Evolutionary conservation across 345 rosid genomes (phyloP), one percentile per base, ranked within the genome.

Genomic region (Clausena lansium): DNA sequence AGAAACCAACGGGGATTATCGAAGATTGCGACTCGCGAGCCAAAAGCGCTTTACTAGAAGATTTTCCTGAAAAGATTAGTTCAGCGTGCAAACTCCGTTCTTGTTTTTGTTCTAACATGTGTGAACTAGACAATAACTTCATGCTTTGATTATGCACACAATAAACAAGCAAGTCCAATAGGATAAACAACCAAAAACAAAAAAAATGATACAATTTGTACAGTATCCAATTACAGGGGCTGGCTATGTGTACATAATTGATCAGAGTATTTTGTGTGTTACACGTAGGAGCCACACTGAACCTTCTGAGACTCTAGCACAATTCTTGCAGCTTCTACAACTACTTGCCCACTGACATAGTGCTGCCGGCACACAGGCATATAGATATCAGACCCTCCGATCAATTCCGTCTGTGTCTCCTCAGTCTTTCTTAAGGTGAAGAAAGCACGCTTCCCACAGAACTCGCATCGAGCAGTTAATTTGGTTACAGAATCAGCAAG

Each of bases 341-440:
- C 91, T 25, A 78, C 90, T 78, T 91, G 94, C 70, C 98, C 98
- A 1, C 83, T 84, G 4, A 89, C 90, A 76, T 93, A 93, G 66
- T 93, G 98, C 76, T 70, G 84, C 39, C 98, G 76, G 76, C 98
- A 93, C 11, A 95, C 97, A 0, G 98, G 95, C 98, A 93, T 95
- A 83, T 93, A 93, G 4, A 91, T 81, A 68, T 95, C 91, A 2
- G 96, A 86, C 2, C 98, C 99, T 0, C 94, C 98, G 0, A 95
- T 91, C 50, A 93, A 66, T 69, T 95, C 97, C 7, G 88, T 93
- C 79, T 71, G 79, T 8, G 65, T 88, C 79, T 95, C 94, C 61
- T 85, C 85, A 2, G 94, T 92, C 91, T 92, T 93, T 83, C 99
- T 84, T 36, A 91, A 70, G 36, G 99, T 95, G 74, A 95, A 95